Base-by-base conservation (phyloP, 1,284 basidiomycete genomes). In the Phenoliferia sp. region DNA sequence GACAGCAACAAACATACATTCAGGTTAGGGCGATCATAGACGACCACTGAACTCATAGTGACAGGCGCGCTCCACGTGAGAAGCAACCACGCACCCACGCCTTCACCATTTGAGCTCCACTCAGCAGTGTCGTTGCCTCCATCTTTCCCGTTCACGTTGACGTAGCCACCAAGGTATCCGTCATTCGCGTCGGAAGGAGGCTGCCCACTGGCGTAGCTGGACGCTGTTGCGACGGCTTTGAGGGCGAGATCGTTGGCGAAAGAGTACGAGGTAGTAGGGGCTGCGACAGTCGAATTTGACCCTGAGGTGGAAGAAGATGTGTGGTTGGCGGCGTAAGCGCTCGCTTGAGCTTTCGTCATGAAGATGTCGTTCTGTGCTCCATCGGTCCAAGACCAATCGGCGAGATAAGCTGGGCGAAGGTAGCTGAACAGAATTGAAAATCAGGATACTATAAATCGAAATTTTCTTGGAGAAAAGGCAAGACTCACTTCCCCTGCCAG, bases 11-110 rank as follows among this genome's bases (percentile, higher is more conserved):
- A n/a, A n/a, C n/a, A n/a, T n/a, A n/a, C n/a, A n/a, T n/a, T n/a
- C n/a, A n/a, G n/a, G n/a, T n/a, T n/a, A n/a, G n/a, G n/a, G n/a
- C 69, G 59, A 48, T 70, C 69, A 65, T 67, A 69, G 3, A 70
- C 44, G 7, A 67, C 61, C 9, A 73, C 61, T 17, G 61, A 36
- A 29, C 57, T 57, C 52, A 73, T 69, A 31, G 29, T 57, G 39
- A 68, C 59, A 12, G 69, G 39, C 26, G 55, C 55, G 4, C 67
- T 34, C 71, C 71, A 70, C 6, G 64, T 63, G 26, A 70, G 59
- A 31, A 52, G 39, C 7, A 56, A 31, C 55, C 55, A 56, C 4
- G 55, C 55, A 31, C 55, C 55, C 12, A 12, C 31, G 55, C 55
- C 55, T 32, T 56, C 6, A 17, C 55, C n/a, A 31, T 28, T 32